These are phyloP conservation scores for Corynespora cassiicola DNA, from an alignment of 2,329 filamentous ascomycete species.

Conservation along the genomic window DNA sequence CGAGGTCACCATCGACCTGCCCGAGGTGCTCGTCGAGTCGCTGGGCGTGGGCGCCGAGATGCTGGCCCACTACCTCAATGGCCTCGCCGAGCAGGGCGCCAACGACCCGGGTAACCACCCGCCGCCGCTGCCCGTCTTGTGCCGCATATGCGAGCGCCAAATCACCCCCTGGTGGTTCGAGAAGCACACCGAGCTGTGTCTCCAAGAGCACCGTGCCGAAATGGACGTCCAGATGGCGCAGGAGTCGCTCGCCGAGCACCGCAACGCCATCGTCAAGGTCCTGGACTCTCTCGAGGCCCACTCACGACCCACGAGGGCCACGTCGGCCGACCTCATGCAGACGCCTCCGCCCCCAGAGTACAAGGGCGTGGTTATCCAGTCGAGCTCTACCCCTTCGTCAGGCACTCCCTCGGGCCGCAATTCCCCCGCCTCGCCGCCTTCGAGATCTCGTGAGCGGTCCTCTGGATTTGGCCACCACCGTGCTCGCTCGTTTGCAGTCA, in stretches of 20 bases:
- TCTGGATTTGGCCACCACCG: slow-evolving; percentile 78
- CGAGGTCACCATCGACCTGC: slow-evolving; percentile 95
- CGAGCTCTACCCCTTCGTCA: slow-evolving; percentile 69
- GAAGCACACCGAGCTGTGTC: slow-evolving; percentile 94
- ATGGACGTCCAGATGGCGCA: slow-evolving; percentile 98
- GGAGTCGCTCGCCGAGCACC: slow-evolving; percentile 88
- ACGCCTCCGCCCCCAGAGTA: slow-evolving; percentile 74
- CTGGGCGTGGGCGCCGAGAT: slow-evolving; percentile 94
- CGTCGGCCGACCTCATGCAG: slow-evolving; percentile 56
- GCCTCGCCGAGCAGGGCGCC: slow-evolving; percentile 81
- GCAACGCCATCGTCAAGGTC: slow-evolving; percentile 92
- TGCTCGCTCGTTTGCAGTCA: slow-evolving; percentile 87
- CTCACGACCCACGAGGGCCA: slow-evolving; percentile 65
- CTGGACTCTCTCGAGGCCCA: slow-evolving; percentile 88
- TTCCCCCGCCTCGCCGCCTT: slow-evolving; percentile 69
- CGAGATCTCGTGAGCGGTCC: slow-evolving; percentile 73
- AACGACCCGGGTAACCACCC: slow-evolving; percentile 78
- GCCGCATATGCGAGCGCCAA: slow-evolving; percentile 95
- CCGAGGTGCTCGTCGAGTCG: slow-evolving; percentile 86
- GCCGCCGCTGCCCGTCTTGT: slow-evolving; percentile 84
- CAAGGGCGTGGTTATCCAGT: slow-evolving; percentile 85
- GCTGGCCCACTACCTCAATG: slow-evolving; percentile 89
- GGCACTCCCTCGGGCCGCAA: slow-evolving; percentile 74
- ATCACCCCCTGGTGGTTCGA: slow-evolving; percentile 99
- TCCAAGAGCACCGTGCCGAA: slow-evolving; percentile 94